These are phyloP conservation scores for Seiridium unicorne DNA, from an alignment of 2,329 filamentous ascomycete genomes.

Conservation along the genomic window DNA sequence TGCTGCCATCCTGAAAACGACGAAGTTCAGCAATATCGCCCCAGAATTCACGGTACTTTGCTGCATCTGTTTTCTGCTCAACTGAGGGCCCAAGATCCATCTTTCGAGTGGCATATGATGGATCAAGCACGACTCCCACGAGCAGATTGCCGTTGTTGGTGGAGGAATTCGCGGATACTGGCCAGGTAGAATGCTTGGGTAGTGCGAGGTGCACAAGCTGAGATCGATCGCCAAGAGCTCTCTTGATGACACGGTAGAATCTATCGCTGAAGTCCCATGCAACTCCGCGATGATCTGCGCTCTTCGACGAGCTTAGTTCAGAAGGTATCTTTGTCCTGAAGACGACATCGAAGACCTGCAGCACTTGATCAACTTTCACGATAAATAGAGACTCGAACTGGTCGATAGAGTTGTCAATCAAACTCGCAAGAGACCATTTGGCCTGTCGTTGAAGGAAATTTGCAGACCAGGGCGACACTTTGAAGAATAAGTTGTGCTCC, in stretches of 20 bases:
- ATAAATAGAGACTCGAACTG: slow-evolving; percentile 89
- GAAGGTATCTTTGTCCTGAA: slow-evolving; percentile 28
- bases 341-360: slow-evolving; percentile 55
- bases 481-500: slow-evolving; percentile 81
- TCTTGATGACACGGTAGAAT: slow-evolving; percentile 63
- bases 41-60: slow-evolving; percentile 87
- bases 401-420: slow-evolving; percentile 71
- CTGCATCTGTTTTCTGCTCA: slow-evolving; percentile 80
- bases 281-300: slow-evolving; percentile 41
- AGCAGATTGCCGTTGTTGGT: slow-evolving; percentile 41
- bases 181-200: slow-evolving; percentile 40
- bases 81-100: slow-evolving; percentile 87
- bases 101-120: slow-evolving; percentile 67
- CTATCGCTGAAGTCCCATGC: slow-evolving; percentile 49
- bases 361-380: slow-evolving; percentile 50
- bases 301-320: slow-evolving; percentile 17
- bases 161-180: slow-evolving; percentile 37
- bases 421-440: slow-evolving; percentile 67
- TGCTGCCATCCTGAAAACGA: slow-evolving; percentile 92
- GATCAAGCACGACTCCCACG: slow-evolving; percentile 71
- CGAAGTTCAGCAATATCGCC: slow-evolving; percentile 89
- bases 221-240: slow-evolving; percentile 73
- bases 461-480: slow-evolving; percentile 88
- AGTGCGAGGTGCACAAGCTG: slow-evolving; percentile 62
- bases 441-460: slow-evolving; percentile 71